Evolutionary conservation across 352 stramenopile genomes (phyloP), one percentile per base, ranked within the genome.

Genomic region (Thraustochytrium sp.): DNA sequence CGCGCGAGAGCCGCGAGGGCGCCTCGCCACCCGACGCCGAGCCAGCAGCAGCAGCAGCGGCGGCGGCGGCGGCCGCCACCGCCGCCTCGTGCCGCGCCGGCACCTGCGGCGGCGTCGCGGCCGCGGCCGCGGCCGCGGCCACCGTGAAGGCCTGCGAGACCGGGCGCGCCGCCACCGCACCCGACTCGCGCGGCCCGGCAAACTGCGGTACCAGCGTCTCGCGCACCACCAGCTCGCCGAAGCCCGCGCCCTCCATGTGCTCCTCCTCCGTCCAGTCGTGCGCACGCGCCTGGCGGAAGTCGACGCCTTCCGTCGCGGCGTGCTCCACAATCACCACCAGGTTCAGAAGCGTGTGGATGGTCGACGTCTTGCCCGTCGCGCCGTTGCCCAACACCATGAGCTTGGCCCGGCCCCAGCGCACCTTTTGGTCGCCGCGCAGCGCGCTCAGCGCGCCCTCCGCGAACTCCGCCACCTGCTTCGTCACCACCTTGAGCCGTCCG

Each of bases 311-410:
- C n/a, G 72, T 82, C 8, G 48, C 40, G 8, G 34, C 48, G 34
- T 38, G 37, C 26, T 16, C n/a, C 21, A 23, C 4, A 23, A 26
- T 26, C 0, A 46, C 5, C 9, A 29, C 16, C 34, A 44, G 23
- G n/a, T 26, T n/a, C 11, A 82, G 26, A 9, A 82, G 55, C 36
- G 49, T 48, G 23, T 46, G 46, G 2, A 82, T 36, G 0, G 72
- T 82, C 38, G 72, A 63, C 2, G 72, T 82, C 42, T 82, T 82
- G 38, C 72, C 72, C 53, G 72, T 46, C 11, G 36, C 38, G 36
- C 46, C 72, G 11, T 82, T 42, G 49, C 72, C 72, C 2, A 82
- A 13, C 26, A 82, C 26, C 72, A 82, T 82, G 23, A 82, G 49
- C 46, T 82, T 82, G 55, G 49, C 42, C 0, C 72, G 49, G 34